phyloP scores from a whole-genome alignment of 2,329 filamentous ascomycete species.

The Trichocomaceae sp. region DNA sequence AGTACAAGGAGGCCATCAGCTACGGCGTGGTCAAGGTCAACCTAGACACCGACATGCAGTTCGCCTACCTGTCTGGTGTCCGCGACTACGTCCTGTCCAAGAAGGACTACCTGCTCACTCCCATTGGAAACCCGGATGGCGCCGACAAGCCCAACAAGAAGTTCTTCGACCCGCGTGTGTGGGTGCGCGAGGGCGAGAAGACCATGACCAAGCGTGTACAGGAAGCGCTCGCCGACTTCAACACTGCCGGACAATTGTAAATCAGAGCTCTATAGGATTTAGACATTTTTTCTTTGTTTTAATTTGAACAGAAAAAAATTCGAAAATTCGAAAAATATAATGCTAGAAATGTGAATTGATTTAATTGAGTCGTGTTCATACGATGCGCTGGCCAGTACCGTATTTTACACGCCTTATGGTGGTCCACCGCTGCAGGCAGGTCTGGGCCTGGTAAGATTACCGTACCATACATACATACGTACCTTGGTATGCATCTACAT shows the following conservation, averaged over 20 bases:
- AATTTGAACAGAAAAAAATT: too few species aligned
- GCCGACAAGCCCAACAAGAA: slow-evolving; percentile 99
- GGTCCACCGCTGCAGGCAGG: not conserved
- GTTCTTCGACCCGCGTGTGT: slow-evolving; percentile 81
- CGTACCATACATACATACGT: not conserved
- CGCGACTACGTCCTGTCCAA: slow-evolving; percentile 91
- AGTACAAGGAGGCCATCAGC: slow-evolving; percentile 81
- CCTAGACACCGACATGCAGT: slow-evolving; percentile 96
- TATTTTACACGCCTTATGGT: not conserved
- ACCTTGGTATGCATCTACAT: too few species aligned
- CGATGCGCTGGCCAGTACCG: not conserved
- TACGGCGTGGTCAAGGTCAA: slow-evolving; percentile 99
- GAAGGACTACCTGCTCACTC: slow-evolving; percentile 83
- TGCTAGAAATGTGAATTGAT: too few species aligned
- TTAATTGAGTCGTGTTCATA: not conserved
- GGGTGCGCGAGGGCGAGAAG: slow-evolving; percentile 92
- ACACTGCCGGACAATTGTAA: slow-evolving; percentile 73
- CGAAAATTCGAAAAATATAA: not conserved
- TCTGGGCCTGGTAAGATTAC: not conserved
- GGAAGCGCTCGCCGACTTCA: slow-evolving; percentile 85
- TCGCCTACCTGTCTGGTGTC: slow-evolving; percentile 84
- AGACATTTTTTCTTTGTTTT: too few species aligned
- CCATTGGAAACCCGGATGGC: slow-evolving; percentile 93
- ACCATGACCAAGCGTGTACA: slow-evolving; percentile 78
- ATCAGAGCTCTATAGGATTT: too few species aligned